Conservation (phyloP, 1,284 basidiomycete species). For the Boletus sp. region DNA sequence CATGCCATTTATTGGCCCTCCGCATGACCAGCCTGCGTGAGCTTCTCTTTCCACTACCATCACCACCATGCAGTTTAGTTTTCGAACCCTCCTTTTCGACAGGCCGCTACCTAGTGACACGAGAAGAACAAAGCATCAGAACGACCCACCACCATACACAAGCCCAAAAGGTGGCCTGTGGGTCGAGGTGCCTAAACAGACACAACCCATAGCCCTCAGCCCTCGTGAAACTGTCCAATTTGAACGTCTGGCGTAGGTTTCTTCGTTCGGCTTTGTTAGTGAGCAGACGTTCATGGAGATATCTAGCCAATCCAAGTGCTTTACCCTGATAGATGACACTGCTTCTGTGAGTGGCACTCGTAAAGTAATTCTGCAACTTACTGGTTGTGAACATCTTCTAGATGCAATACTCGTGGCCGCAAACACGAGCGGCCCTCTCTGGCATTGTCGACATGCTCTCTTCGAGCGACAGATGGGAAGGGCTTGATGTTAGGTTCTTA, state of each 20-base stretch:
- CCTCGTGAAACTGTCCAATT: conserved; percentile 25
- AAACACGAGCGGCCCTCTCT: conserved; percentile 27
- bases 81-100: conserved; percentile 4
- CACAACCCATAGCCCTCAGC: conserved; percentile 15
- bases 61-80: neutral
- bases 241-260: conserved; percentile 22
- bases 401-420: conserved; percentile 31
- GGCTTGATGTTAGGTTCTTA: conserved; percentile 29
- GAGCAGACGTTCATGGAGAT: conserved; percentile 10
- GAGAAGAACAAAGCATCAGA: neutral
- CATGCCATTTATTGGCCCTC: neutral
- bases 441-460: conserved; percentile 23
- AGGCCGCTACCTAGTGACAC: conserved; percentile 8
- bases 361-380: neutral
- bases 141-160: conserved; percentile 25
- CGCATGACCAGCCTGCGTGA: conserved; percentile 15
- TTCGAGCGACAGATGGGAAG: conserved; percentile 22
- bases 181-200: conserved; percentile 23
- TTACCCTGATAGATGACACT: conserved; percentile 31
- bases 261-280: neutral
- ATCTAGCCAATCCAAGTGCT: conserved; percentile 29
- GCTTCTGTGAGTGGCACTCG: conserved; percentile 21
- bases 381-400: neutral
- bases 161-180: conserved; percentile 15
- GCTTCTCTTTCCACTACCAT: conserved; percentile 10